These are phyloP conservation scores for Karstenula rhodostoma DNA, from an alignment of 2,329 filamentous ascomycete genomes.

Conservation along the genomic window DNA sequence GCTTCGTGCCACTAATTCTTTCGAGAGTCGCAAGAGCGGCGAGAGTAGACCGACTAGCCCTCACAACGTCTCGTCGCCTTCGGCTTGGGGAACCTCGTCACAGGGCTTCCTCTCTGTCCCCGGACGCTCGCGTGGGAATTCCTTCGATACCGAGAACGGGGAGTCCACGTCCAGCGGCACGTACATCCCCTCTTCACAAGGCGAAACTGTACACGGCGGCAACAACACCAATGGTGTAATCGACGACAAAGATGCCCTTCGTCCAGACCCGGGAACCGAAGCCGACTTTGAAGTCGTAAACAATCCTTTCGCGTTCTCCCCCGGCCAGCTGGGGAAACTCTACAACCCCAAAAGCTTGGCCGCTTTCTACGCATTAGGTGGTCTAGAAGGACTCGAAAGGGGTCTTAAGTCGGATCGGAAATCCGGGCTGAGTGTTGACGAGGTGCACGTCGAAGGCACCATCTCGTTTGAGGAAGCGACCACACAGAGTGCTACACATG, in stretches of 20 bases:
- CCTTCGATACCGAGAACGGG: conserved; percentile 66
- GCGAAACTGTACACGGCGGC: conserved; percentile 52
- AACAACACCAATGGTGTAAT: conserved; percentile 62
- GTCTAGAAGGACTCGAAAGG: conserved; percentile 75
- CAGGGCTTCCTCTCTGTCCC: conserved; percentile 70
- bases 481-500: conserved; percentile 31
- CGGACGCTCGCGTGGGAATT: conserved; percentile 69
- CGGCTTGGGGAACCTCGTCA: conserved; percentile 60
- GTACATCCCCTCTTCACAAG: conserved; percentile 59
- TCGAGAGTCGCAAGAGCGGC: conserved; percentile 70
- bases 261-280: conserved; percentile 78
- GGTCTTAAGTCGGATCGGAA: conserved; percentile 72
- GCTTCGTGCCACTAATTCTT: conserved; percentile 64
- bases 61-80: conserved; percentile 72
- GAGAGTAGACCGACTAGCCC: conserved; percentile 72
- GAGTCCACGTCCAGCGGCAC: conserved; percentile 66
- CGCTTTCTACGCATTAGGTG: conserved; percentile 79
- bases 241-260: conserved; percentile 73
- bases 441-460: conserved; percentile 67
- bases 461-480: conserved; percentile 74
- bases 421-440: conserved; percentile 74
- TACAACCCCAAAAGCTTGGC: conserved; percentile 80
- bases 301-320: conserved; percentile 85
- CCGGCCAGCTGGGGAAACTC: conserved; percentile 81
- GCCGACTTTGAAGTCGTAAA: conserved; percentile 73